Conservation (phyloP, 1,284 basidiomycete genomes). For the Microbotryomycetes sp. region DNA sequence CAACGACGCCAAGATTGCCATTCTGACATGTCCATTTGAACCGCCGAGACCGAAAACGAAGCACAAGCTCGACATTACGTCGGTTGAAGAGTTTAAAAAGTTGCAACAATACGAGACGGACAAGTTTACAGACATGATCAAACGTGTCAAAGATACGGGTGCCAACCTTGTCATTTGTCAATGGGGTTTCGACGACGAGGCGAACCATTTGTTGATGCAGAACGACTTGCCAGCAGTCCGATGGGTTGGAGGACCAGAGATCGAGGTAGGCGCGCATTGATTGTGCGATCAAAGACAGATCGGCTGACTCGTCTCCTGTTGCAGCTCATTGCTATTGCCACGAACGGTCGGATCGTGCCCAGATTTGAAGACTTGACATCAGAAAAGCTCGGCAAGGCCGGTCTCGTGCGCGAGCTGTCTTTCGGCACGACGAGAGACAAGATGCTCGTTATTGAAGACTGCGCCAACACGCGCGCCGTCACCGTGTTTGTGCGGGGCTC, state of each 20-base stretch:
- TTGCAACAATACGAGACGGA: slow-evolving; percentile 90
- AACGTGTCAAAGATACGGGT: slow-evolving; percentile 92
- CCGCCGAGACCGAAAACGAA: slow-evolving; percentile 98
- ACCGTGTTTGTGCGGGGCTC: slow-evolving; percentile 95
- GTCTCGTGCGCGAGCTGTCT: slow-evolving; percentile 83
- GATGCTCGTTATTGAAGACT: slow-evolving; percentile 98
- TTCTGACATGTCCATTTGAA: slow-evolving; percentile 97
- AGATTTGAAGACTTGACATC: slow-evolving; percentile 90
- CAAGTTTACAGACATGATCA: slow-evolving; percentile 96
- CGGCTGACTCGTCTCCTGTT: not conserved
- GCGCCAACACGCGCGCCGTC: slow-evolving; percentile 91
- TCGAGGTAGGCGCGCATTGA: slow-evolving; percentile 60
- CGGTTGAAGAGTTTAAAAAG: slow-evolving; percentile 96
- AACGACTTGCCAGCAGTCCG: slow-evolving; percentile 95
- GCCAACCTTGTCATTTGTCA: slow-evolving; percentile 99
- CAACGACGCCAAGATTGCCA: slow-evolving; percentile 84
- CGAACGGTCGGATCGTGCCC: slow-evolving; percentile 95
- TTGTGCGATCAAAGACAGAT: not conserved
- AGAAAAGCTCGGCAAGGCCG: slow-evolving; percentile 87
- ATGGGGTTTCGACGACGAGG: slow-evolving; percentile 99
- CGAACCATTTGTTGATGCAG: slow-evolving; percentile 95
- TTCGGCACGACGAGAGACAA: slow-evolving; percentile 98
- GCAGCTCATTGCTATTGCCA: slow-evolving; percentile 94
- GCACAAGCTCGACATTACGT: slow-evolving; percentile 96
- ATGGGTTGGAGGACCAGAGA: slow-evolving; percentile 98